These are phyloP conservation scores for Hypomyces rosellus DNA, from an alignment of 2,329 filamentous ascomycete species.

Conservation along the genomic window DNA sequence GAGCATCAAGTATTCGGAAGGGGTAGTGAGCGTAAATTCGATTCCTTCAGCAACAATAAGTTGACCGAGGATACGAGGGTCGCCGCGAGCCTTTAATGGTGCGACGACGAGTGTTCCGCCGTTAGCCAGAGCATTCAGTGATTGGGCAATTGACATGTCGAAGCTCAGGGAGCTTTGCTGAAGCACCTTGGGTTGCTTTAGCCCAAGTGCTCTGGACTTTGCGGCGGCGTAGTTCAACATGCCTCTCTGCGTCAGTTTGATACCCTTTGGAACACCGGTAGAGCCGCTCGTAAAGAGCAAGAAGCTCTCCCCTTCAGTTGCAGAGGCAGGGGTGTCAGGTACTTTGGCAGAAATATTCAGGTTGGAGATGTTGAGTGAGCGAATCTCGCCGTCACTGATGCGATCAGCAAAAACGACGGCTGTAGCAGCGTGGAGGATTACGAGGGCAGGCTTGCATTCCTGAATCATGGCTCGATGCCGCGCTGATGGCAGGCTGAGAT, in stretches of 20 bases:
- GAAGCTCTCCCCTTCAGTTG: constrained; percentile 10
- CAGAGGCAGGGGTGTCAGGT: background rate
- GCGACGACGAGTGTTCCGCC: constrained; percentile 33
- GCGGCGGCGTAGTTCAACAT: constrained; percentile 22
- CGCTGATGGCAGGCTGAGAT: constrained; percentile 16
- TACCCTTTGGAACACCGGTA: constrained; percentile 35
- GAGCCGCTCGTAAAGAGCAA: constrained; percentile 30
- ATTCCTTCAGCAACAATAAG: constrained; percentile 24
- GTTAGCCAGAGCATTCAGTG: constrained; percentile 27
- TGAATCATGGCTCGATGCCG: too few relatives aligned
- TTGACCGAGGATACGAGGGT: constrained; percentile 20
- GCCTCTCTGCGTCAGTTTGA: constrained; percentile 25
- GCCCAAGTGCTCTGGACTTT: constrained; percentile 9
- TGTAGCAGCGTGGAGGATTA: too few relatives aligned
- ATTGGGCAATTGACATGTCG: constrained; percentile 35
- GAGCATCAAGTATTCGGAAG: background rate
- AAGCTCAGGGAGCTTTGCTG: constrained; percentile 36
- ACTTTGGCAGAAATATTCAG: background rate
- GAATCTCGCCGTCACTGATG: background rate
- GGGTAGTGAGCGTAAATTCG: constrained; percentile 19
- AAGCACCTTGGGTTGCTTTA: constrained; percentile 24
- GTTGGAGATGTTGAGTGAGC: background rate
- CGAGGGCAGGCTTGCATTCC: too few relatives aligned
- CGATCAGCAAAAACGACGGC: background rate
- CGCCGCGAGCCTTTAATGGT: constrained; percentile 14